Percentiles rank a stretch among this genome's conserved stretches.
Evolutionary conservation across 208 protist species (phyloP).

Genomic region (Wallacemonas sp.): DNA sequence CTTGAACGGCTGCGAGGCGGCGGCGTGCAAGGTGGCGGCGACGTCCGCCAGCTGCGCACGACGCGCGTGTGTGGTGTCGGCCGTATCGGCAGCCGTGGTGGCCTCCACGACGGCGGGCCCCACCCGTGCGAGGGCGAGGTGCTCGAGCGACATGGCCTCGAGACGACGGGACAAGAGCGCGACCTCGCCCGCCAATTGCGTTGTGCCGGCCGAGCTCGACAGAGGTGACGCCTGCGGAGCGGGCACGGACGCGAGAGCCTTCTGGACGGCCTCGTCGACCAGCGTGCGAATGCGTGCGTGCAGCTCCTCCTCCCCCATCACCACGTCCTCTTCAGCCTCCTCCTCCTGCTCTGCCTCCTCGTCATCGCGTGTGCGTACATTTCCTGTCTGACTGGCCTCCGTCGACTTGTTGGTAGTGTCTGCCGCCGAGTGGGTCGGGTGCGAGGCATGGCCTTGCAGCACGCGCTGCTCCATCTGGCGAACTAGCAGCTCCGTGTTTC

Average conservation of each 20-base stretch:
- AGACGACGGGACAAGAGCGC: slow-evolving; percentile 40
- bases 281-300: neutral
- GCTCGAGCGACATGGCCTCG: slow-evolving; percentile 36
- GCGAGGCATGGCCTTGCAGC: neutral
- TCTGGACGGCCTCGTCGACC: neutral
- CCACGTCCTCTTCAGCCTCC: neutral
- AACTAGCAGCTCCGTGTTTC: slow-evolving; percentile 64
- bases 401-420: neutral
- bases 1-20: slow-evolving; percentile 41
- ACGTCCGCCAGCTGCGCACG: neutral
- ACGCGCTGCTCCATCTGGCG: slow-evolving; percentile 67
- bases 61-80: slow-evolving; percentile 1
- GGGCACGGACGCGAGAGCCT: neutral
- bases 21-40: slow-evolving; percentile 22
- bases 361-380: too few relatives aligned
- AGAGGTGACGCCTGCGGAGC: neutral
- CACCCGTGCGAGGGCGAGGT: slow-evolving; percentile 40
- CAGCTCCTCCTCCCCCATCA: slow-evolving; percentile 4
- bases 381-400: neutral
- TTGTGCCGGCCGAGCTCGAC: neutral
- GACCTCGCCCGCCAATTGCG: slow-evolving; percentile 25
- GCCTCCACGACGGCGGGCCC: neutral
- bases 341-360: slow-evolving; percentile 18
- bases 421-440: neutral
- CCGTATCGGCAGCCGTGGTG: neutral